phyloP scores from a whole-genome alignment of 116 monocot species.

The Zostera marina region DNA sequence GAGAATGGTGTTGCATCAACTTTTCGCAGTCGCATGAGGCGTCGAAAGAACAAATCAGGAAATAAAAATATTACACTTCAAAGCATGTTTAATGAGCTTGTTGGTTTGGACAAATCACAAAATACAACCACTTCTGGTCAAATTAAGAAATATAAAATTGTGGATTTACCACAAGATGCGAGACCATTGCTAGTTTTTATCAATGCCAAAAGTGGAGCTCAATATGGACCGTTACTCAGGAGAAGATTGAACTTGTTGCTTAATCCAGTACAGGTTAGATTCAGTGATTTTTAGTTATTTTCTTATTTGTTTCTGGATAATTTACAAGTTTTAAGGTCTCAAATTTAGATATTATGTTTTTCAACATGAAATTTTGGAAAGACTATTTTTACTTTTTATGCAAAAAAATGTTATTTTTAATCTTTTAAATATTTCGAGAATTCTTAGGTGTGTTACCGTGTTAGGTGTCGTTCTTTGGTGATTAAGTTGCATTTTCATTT shows the following conservation, averaged over 20 bases:
- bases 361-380: too few species aligned
- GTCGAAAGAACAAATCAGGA: constrained; percentile 28
- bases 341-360: too few species aligned
- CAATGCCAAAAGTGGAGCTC: constrained; percentile 78
- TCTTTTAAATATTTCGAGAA: too few species aligned
- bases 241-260: constrained; percentile 72
- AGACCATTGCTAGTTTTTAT: constrained; percentile 86
- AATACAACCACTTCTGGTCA: constrained; percentile 2
- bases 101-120: constrained; percentile 15
- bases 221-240: constrained; percentile 50
- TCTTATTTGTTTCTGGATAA: not conserved
- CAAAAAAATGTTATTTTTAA: too few species aligned
- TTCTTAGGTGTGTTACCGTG: too few species aligned
- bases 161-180: constrained; percentile 53
- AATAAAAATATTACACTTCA: constrained; percentile 9
- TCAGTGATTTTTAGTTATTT: not conserved
- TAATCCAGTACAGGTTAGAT: constrained; percentile 76
- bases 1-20: constrained; percentile 47
- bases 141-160: constrained; percentile 35
- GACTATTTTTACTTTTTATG: too few species aligned
- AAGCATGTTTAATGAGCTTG: constrained; percentile 23
- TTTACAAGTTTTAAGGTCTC: too few species aligned
- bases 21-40: constrained; percentile 30
- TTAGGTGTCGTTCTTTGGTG: too few species aligned
- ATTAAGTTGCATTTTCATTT: not conserved